These are phyloP conservation scores for Sporothrix sp. DNA, from an alignment of 2,329 filamentous ascomycete genomes.

Conservation along the genomic window DNA sequence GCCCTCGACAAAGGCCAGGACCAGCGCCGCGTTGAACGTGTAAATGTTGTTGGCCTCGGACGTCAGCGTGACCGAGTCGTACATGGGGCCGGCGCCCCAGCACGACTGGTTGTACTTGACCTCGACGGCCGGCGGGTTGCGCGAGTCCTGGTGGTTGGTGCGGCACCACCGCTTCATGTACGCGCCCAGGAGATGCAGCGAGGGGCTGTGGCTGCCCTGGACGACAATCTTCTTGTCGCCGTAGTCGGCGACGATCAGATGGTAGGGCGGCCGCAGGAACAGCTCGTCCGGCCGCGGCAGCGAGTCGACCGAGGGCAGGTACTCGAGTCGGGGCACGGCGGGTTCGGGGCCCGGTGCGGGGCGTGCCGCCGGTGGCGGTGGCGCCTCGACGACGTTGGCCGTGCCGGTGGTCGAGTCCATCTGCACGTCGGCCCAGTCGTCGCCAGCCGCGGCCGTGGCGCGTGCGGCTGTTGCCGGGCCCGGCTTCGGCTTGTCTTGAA, in stretches of 20 bases:
- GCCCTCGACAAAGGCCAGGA: conserved; percentile 37
- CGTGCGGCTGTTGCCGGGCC: background rate
- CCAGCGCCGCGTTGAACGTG: conserved; percentile 32
- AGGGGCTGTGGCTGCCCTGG: conserved; percentile 38
- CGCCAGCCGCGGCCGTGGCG: conserved; percentile 17
- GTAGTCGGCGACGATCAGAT: conserved; percentile 31
- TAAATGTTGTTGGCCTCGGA: conserved; percentile 26
- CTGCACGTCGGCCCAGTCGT: conserved; percentile 38
- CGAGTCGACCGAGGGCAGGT: conserved; percentile 32
- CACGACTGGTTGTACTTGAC: conserved; percentile 34
- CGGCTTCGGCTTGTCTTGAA: conserved; percentile 21
- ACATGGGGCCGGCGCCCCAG: conserved; percentile 34
- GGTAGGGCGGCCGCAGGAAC: conserved; percentile 37
- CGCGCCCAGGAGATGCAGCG: conserved; percentile 33
- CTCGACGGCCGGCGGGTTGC: conserved; percentile 31
- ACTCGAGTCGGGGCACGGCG: conserved; percentile 18
- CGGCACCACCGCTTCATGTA: conserved; percentile 41
- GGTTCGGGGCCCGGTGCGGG: background rate
- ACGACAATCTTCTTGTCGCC: conserved; percentile 29
- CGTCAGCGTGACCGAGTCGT: conserved; percentile 34
- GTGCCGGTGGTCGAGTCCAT: conserved; percentile 24
- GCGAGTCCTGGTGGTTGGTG: conserved; percentile 30
- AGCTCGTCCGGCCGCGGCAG: conserved; percentile 40
- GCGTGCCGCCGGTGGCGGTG: background rate
- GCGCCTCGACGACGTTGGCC: conserved; percentile 26